phyloP scores from a whole-genome alignment of 2,329 filamentous ascomycete genomes.

The Arthrobotrys iridis region DNA sequence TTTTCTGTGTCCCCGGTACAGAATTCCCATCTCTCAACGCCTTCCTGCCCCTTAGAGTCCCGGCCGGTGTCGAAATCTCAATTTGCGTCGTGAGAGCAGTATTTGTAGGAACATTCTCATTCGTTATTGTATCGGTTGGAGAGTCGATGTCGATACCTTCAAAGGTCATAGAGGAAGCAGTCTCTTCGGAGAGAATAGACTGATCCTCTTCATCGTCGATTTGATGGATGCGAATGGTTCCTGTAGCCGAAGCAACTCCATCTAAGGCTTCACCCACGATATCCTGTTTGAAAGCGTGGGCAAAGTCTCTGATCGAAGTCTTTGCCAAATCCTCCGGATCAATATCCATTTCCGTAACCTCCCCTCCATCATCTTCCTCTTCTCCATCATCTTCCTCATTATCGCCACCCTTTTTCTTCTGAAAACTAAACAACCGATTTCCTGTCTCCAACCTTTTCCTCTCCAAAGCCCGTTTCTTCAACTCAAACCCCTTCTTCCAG shows the following conservation, averaged over 20 bases:
- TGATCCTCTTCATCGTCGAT: constrained; percentile 20
- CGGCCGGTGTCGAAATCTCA: not conserved
- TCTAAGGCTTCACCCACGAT: constrained; percentile 1
- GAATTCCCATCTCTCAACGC: constrained; percentile 1
- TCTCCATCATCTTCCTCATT: not conserved
- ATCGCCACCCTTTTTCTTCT: constrained; percentile 18
- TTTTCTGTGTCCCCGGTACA: constrained; percentile 29
- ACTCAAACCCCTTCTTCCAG: constrained; percentile 33
- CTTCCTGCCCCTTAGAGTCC: constrained; percentile 26
- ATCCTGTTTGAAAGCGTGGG: constrained; percentile 39
- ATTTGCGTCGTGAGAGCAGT: not conserved
- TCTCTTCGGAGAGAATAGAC: not conserved
- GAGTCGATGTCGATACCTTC: not conserved
- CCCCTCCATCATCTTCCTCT: not conserved
- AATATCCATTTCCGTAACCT: not conserved
- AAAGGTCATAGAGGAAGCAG: not conserved
- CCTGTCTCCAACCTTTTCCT: constrained; percentile 15
- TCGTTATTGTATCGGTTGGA: not conserved
- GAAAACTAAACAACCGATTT: constrained; percentile 35
- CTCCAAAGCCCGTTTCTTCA: constrained; percentile 41
- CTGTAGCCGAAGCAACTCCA: not conserved
- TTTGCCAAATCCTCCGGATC: not conserved
- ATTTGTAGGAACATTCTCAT: constrained; percentile 2
- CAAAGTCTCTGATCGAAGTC: constrained; percentile 49
- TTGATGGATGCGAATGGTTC: constrained; percentile 36